Base-by-base conservation (phyloP, 257 asterid species). In the Plectranthus barbatus region DNA sequence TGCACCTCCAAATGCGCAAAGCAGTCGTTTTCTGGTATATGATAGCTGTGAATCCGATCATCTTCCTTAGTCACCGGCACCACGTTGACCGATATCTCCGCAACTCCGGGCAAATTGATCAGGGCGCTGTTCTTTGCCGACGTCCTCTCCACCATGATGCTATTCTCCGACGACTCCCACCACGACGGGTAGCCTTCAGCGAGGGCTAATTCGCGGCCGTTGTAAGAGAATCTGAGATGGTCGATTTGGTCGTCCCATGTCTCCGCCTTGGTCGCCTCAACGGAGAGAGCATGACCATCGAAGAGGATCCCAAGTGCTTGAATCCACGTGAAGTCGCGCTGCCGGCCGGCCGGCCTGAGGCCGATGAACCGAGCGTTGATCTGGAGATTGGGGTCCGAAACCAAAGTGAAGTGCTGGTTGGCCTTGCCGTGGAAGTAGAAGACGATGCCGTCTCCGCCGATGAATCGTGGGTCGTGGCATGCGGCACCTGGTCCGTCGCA, bases 331-430 rank as follows among this genome's bases (percentile, higher is more conserved):
- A 41, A 81, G 80, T 85, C 94, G 8, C 90, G 79, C 10, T 50
- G 40, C 6, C 94, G 41, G 18, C 84, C 78, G 10, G 78, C 44
- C 1, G 87, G 90, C 9, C 90, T 45, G 5, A 48, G 76, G 59
- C 94, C 90, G 26, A 85, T 80, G 85, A 85, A 83, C 2, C 76
- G 82, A 4, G 90, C 94, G 52, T 83, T 85, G 53, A 85, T 82
- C 19, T 85, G 86, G 64, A 84, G 80, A 48, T 75, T 69, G 18
- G 11, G 55, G 34, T 85, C 90, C 0, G 94, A 78, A 23, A 85
- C 78, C 23, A 85, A 53, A 62, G 56, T 56, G 84, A 80, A 83
- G 58, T 79, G 86, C 19, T 75, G 58, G 24, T 77, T 77, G 66
- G 67, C 71, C 64, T 72, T 63, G 51, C 88, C 84, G 33, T 83